A percentile compares a stretch with the other conserved stretches of the same genome.
Evolutionary conservation across 768 basidiomycete species (phyloP).

Genomic region (Lentinula guzmanii): DNA sequence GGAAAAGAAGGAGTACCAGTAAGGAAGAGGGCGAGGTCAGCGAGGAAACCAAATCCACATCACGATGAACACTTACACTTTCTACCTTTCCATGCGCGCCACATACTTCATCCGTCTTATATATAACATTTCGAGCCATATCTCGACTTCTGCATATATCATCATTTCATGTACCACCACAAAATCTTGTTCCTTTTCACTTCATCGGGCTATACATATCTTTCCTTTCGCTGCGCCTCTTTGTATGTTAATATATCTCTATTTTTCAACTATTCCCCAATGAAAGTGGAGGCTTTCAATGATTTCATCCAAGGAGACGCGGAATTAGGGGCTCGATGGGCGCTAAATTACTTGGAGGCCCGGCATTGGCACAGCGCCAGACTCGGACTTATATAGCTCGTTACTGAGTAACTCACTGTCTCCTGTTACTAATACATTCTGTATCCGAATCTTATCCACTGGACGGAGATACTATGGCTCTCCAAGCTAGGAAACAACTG

Average conservation of each 20-base stretch:
- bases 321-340: background rate
- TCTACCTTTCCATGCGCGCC: background rate
- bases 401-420: too few relatives aligned
- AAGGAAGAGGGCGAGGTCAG: slow-evolving; percentile 7
- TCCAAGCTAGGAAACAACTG: slow-evolving; percentile 1
- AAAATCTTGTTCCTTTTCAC: background rate
- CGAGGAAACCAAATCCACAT: slow-evolving; percentile 3
- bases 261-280: background rate
- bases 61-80: background rate
- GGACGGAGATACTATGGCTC: background rate
- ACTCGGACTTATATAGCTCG: background rate
- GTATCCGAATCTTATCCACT: background rate
- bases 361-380: too few relatives aligned
- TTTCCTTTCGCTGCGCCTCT: too few relatives aligned
- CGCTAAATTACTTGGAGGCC: background rate
- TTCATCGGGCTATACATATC: too few relatives aligned
- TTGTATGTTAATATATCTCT: too few relatives aligned
- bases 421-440: too few relatives aligned
- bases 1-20: background rate
- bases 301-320: background rate
- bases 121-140: background rate
- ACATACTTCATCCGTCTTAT: background rate
- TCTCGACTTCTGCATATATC: background rate
- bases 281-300: background rate
- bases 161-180: background rate